Conservation (phyloP, 306 rosid species). For the Calophaca sinica region DNA sequence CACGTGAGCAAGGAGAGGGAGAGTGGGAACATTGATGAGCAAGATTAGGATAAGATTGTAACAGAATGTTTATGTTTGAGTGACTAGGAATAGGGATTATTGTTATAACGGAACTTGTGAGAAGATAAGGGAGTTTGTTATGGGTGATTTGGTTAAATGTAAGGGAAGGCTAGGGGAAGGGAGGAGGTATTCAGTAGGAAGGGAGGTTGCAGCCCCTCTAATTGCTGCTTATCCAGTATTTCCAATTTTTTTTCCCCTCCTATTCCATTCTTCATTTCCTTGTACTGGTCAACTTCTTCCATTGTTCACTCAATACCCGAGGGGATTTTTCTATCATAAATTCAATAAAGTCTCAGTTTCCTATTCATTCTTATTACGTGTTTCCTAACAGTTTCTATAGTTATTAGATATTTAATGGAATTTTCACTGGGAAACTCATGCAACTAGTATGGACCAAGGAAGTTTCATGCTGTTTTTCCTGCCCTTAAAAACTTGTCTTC, state of each 20-base stretch:
- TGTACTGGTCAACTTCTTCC: background rate
- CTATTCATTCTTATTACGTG: background rate
- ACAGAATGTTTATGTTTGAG: background rate
- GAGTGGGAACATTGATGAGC: background rate
- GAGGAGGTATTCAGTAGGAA: background rate
- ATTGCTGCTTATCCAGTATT: background rate
- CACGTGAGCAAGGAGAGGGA: no score
- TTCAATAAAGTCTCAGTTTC: background rate
- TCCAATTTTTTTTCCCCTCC: background rate
- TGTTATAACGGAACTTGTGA: background rate
- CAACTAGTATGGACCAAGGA: no score
- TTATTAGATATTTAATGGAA: no score
- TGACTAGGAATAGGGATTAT: constrained; percentile 12
- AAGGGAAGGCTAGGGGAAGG: background rate
- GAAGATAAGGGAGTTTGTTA: background rate
- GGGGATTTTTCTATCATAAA: background rate
- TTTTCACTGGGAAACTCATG: no score
- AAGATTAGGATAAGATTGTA: background rate
- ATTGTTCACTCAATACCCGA: background rate
- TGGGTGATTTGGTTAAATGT: background rate
- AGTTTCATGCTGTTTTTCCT: no score
- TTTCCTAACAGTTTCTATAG: background rate
- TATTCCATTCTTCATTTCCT: background rate
- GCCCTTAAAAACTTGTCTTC: background rate
- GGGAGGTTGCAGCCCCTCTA: background rate